These are phyloP conservation scores for Calonectria hawksworthii DNA, from an alignment of 2,329 filamentous ascomycete genomes.

Conservation along the genomic window DNA sequence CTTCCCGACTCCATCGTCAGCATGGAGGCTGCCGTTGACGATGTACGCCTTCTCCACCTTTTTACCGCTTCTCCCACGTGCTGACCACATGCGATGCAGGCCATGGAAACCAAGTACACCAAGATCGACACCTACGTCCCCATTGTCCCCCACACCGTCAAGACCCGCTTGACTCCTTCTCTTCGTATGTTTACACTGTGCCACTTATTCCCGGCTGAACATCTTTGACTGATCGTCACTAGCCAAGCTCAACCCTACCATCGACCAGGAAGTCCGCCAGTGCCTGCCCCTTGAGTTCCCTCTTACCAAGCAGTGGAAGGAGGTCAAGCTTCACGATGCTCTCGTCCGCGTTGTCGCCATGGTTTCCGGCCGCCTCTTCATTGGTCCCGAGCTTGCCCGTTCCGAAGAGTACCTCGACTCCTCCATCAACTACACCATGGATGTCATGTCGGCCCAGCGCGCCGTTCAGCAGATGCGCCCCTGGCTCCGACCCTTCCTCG, in stretches of 20 bases:
- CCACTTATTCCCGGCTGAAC: too few relatives aligned
- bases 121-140: constrained; percentile 42
- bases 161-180: constrained; percentile 50
- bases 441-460: constrained; percentile 53
- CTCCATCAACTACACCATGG: constrained; percentile 63
- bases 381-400: constrained; percentile 62
- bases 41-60: constrained; percentile 12
- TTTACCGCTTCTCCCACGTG: background rate
- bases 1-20: constrained; percentile 27
- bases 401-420: constrained; percentile 60
- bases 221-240: background rate
- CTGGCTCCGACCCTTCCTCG: constrained; percentile 52
- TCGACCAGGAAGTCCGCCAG: constrained; percentile 55
- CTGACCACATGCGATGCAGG: constrained; percentile 31
- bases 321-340: constrained; percentile 55
- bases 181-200: constrained; percentile 40
- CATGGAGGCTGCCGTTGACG: constrained; percentile 35
- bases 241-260: constrained; percentile 51
- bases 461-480: constrained; percentile 46
- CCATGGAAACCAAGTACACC: constrained; percentile 53
- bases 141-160: constrained; percentile 48
- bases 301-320: constrained; percentile 55
- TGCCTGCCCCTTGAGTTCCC: constrained; percentile 53
- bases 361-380: constrained; percentile 62
- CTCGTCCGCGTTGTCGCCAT: constrained; percentile 62